Evolutionary conservation across 148 eudicot species (phyloP), one percentile per base, ranked within the genome.

Genomic region (Tetragonia tetragonoides): DNA sequence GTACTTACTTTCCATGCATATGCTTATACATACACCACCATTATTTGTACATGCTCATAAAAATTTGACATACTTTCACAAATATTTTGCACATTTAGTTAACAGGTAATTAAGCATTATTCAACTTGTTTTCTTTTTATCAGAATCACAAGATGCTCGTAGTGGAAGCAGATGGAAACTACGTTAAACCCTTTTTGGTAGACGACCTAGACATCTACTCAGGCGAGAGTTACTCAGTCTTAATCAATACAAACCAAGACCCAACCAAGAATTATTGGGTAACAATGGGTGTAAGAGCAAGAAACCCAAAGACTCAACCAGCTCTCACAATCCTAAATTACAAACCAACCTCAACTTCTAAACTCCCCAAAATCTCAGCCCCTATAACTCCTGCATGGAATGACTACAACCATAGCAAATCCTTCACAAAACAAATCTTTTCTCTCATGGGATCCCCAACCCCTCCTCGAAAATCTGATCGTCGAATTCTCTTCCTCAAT

Each of bases 151-250:
- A 89, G 74, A 62, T 94, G 90, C 62, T 83, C 11, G 86, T 94
- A 34, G 97, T 92, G 0, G 98, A 92, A 87, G 98, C 98, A 0
- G 97, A 94, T 68, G 98, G 97, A 47, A 94, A 90, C 87, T 89
- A 94, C 59, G 76, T 94, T 0, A 68, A 87, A 53, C 98, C 98
- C 24, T 87, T 90, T 47, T 46, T 68, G 0, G 90, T 85, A 6
- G 75, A 83, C 20, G 90, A 92, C 75, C 24, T 94, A 54, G 97
- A 94, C 92, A 92, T 94, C 20, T 90, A 94, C 84, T 94, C 98
- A 0, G 98, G 98, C 0, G 95, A 94, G n/a, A 92, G 87, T 84
- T 94, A 94, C 79, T 94, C 98, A 2, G 80, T 94, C 23, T 80
- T 94, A 21, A 77, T 94, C 79, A 84, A 81, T 2, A 88, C 97